A percentile compares a stretch with the other conserved stretches of the same genome.
These are phyloP conservation scores for Geoglossum cookeanum DNA, from an alignment of 2,329 filamentous ascomycete genomes.

Conservation along the genomic window DNA sequence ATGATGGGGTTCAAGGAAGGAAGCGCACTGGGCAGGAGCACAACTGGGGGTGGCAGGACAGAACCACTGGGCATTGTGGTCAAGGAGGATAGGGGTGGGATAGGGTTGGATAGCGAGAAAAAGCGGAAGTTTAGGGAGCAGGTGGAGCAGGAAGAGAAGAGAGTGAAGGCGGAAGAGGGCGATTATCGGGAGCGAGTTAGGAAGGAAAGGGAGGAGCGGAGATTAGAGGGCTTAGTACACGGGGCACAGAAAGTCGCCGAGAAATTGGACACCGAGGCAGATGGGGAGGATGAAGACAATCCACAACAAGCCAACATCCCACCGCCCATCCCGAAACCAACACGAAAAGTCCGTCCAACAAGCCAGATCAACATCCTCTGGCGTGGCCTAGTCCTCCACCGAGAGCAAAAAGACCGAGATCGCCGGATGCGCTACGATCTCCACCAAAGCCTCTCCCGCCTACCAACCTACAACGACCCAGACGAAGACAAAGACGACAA, in stretches of 20 bases:
- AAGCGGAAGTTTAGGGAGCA: constrained; percentile 46
- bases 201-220: constrained; percentile 47
- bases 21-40: constrained; percentile 45
- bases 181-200: constrained; percentile 58
- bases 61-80: constrained; percentile 61
- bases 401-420: constrained; percentile 52
- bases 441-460: constrained; percentile 39
- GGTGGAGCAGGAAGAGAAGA: constrained; percentile 31
- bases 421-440: constrained; percentile 44
- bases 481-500: constrained; percentile 47
- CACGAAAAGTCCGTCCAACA: constrained; percentile 9
- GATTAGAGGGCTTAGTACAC: constrained; percentile 48
- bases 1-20: constrained; percentile 80
- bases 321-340: constrained; percentile 11
- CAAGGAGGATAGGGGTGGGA: constrained; percentile 62
- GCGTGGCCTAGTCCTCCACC: constrained; percentile 50
- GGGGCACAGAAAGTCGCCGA: constrained; percentile 74
- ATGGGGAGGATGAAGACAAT: constrained; percentile 11
- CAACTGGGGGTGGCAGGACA: constrained; percentile 24
- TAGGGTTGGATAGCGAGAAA: constrained; percentile 66
- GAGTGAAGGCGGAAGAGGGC: constrained; percentile 41
- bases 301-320: constrained; percentile 9
- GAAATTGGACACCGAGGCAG: constrained; percentile 38
- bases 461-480: constrained; percentile 48
- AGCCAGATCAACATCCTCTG: constrained; percentile 56